Evolutionary conservation across 768 basidiomycete species (phyloP), one percentile per base, ranked within the genome.

Genomic region (Lanmaoa rubissima): DNA sequence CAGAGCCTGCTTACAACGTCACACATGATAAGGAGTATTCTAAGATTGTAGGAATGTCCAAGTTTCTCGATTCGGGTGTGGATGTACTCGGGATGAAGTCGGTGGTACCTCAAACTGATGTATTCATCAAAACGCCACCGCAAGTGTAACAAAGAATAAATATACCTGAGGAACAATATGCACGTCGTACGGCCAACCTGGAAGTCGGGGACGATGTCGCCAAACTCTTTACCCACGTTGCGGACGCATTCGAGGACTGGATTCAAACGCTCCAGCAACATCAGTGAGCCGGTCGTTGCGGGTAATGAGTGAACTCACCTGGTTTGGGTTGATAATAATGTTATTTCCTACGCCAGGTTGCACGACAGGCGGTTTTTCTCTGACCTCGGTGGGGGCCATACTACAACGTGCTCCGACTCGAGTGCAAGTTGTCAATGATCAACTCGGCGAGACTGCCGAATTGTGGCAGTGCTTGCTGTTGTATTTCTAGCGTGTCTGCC

Each of bases 21-120:
- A 67, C 92, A 98, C 62, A 94, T 78, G 45, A 98, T 80, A 24
- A 99, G 82, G 32, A 98, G 76, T 53, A 99, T 82, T 46, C 97
- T 77, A 16, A 98, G 79, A 58, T 82, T 89, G 71, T 94, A 98
- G 2, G 84, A 82, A 36, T 80, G 81, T 4, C 88, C 90, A 19
- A 99, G 83, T 62, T 86, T 88, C 65, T 93, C 89, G 56, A 99
- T 94, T 13, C 97, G 87, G 49, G 82, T 82, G 69, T 93, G 92
- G 54, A 99, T 87, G 69, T 99, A 99, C 72, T 98, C 97, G 14
- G 97, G 97, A 71, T 98, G 97, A 14, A 99, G 82, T 49, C 95
- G 89, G 66, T 98, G 95, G 63, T 98, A 98, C 66, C 86, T 90
- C 61, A 98, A 71, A 68, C 97, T 98, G 58, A 2, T 19, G 34